Evolutionary conservation across 345 rosid species (phyloP), one percentile per base, ranked within the genome.

Genomic region (Eucalyptus virginea): DNA sequence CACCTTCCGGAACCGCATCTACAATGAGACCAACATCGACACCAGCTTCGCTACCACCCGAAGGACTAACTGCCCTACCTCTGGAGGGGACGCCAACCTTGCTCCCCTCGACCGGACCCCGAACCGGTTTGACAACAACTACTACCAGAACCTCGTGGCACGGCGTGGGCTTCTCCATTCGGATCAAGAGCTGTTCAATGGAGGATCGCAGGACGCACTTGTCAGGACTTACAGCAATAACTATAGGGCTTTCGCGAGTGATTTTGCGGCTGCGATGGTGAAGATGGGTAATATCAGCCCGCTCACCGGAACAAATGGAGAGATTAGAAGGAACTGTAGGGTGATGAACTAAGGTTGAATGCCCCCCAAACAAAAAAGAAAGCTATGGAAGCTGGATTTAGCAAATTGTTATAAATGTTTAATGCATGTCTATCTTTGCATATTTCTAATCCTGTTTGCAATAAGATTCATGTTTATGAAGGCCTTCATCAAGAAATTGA

Each of bases 221-320:
- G 94, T 93, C 32, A 86, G 91, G 83, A 87, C 88, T 45, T 94
- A 92, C 56, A 91, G 94, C 86, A 91, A 47, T 28, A 90, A 90
- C 34, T 34, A 23, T 16, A 40, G 42, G 2, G 15, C 88, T 6
- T 93, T 94, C 62, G 32, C 37, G 4, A 69, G 52, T 42, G 96
- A 94, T 81, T 93, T 94, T 81, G 91, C 90, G 6, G 91, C 92
- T 15, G 93, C 95, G 11, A 93, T 94, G 96, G 92, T 94, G 60
- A 92, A 51, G 91, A 94, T 93, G 96, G 92, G 93, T 26, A 93
- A 93, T 62, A 91, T 92, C 24, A 89, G 92, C 34, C 94, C 95
- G 11, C 94, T 93, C 45, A 93, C 93, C 2, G 94, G 94, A 24
- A 88, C 89, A 8, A 86, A 87, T 13, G 95, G 96, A 6, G 94